Evolutionary conservation across 129 eudicot genomes (phyloP).

Genomic region (Artemisia argyi): DNA sequence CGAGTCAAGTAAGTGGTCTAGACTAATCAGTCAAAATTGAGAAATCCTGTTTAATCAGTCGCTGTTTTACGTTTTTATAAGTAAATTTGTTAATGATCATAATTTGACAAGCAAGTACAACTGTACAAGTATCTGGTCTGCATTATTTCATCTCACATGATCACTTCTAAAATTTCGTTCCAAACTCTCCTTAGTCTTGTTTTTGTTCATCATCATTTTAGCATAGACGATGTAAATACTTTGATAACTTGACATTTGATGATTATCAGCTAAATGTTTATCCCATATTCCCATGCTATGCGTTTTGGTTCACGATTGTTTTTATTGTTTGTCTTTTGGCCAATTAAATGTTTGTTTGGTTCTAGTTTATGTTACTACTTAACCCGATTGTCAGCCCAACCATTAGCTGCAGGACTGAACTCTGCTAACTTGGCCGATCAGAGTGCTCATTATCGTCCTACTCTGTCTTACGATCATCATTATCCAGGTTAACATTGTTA

Average conservation of each 20-base stretch:
- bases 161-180: not conserved
- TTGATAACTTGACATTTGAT: not conserved
- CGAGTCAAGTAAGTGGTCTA: too few species aligned
- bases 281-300: not conserved
- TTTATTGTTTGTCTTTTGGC: not conserved
- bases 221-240: not conserved
- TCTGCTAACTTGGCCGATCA: conserved; percentile 35
- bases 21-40: too few species aligned
- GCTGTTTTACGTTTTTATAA: too few species aligned
- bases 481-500: conserved; percentile 82
- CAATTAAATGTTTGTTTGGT: not conserved
- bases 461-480: conserved; percentile 52
- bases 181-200: too few species aligned
- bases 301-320: not conserved
- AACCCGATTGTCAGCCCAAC: conserved; percentile 41
- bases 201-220: not conserved
- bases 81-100: not conserved
- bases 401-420: conserved; percentile 38
- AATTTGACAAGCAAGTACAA: too few species aligned
- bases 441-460: conserved; percentile 40
- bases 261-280: not conserved
- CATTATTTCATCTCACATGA: not conserved
- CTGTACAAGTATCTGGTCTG: too few species aligned
- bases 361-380: conserved; percentile 22
- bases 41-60: too few species aligned